Percentiles rank a stretch among this genome's conserved stretches.
These are phyloP conservation scores for Heracleum sosnowskyi DNA, from an alignment of 129 eudicot genomes.

Conservation along the genomic window DNA sequence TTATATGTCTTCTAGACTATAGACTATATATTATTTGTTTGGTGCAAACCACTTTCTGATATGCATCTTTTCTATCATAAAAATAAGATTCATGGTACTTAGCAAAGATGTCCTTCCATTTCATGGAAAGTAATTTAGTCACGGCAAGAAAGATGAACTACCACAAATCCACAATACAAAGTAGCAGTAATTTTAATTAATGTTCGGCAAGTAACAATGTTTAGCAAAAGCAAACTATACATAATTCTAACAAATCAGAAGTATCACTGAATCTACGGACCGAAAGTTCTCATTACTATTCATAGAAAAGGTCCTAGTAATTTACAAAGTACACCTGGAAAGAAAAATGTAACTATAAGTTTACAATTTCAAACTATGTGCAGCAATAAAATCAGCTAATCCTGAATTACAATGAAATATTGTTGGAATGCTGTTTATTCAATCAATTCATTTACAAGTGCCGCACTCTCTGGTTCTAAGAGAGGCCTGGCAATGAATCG, in stretches of 20 bases:
- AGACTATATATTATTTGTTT: too few relatives aligned
- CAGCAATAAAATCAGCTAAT: constrained; percentile 11
- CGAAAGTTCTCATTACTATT: background rate
- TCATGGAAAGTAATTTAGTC: background rate
- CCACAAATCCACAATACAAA: background rate
- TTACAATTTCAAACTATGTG: background rate
- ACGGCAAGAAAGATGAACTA: background rate
- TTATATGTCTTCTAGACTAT: too few relatives aligned
- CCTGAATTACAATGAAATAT: constrained; percentile 5
- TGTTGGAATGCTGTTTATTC: constrained; percentile 35
- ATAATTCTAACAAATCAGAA: too few relatives aligned
- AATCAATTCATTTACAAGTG: constrained; percentile 39
- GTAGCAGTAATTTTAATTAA: background rate
- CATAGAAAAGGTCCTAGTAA: background rate
- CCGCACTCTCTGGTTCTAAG: constrained; percentile 10
- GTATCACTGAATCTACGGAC: background rate
- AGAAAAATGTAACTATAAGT: background rate
- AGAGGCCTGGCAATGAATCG: constrained; percentile 25
- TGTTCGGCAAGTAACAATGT: background rate
- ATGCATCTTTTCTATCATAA: too few relatives aligned
- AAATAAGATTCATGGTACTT: too few relatives aligned
- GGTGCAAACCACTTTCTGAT: too few relatives aligned
- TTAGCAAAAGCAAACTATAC: background rate
- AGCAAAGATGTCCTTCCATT: too few relatives aligned
- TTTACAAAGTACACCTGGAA: background rate